Evolutionary conservation across 345 rosid genomes (phyloP).

Genomic region (Gossypium turneri): DNA sequence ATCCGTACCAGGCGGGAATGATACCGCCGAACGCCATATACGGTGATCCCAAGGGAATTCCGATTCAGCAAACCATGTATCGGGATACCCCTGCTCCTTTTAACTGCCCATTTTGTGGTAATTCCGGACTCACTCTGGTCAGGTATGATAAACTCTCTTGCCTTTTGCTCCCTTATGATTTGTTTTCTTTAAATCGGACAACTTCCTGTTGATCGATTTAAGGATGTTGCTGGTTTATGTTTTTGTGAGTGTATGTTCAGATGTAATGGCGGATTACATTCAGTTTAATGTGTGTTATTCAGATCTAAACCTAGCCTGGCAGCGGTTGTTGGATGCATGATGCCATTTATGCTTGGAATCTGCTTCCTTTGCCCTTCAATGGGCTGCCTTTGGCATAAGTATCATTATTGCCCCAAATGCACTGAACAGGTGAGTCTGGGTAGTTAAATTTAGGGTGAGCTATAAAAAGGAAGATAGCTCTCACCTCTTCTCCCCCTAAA

Average conservation of each 20-base stretch:
- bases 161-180: not conserved
- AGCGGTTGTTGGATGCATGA: slow-evolving; percentile 91
- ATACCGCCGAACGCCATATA: slow-evolving; percentile 70
- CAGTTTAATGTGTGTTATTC: slow-evolving; percentile 12
- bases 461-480: too few relatives aligned
- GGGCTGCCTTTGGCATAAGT: slow-evolving; percentile 98
- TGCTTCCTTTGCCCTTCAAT: slow-evolving; percentile 94
- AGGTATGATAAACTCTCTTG: slow-evolving; percentile 34
- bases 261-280: not conserved
- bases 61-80: slow-evolving; percentile 80
- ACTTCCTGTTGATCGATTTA: not conserved
- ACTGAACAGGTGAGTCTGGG: slow-evolving; percentile 44
- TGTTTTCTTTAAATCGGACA: not conserved
- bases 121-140: slow-evolving; percentile 68
- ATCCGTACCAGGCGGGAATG: slow-evolving; percentile 68
- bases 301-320: slow-evolving; percentile 93
- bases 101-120: slow-evolving; percentile 69
- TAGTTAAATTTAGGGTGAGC: too few relatives aligned
- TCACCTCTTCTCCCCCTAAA: too few relatives aligned
- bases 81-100: slow-evolving; percentile 96
- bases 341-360: slow-evolving; percentile 81
- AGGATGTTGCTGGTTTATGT: not conserved
- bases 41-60: slow-evolving; percentile 71
- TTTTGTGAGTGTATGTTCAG: not conserved
- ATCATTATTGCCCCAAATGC: slow-evolving; percentile 88